Evolutionary conservation across 805 yeast genomes (phyloP).

Genomic region (Kodamaea hsintzibuensis): DNA sequence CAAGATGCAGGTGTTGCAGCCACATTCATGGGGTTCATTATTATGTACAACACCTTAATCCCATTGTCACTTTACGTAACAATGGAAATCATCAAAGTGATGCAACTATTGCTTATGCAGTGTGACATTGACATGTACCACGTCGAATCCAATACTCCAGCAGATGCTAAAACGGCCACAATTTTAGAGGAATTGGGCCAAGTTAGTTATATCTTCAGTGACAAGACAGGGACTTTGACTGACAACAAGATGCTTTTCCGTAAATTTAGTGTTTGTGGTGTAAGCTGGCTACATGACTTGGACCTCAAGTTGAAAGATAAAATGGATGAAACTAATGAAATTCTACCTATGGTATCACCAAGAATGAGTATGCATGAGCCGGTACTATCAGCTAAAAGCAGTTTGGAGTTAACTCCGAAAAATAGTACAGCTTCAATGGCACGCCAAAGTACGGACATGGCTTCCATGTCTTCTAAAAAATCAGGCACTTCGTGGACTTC

Average conservation of each 20-base stretch:
- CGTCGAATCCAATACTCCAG: constrained; percentile 78
- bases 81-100: constrained; percentile 90
- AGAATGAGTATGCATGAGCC: constrained; percentile 5
- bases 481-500: constrained; percentile 45
- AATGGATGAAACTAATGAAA: neutral
- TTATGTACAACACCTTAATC: constrained; percentile 95
- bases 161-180: constrained; percentile 93
- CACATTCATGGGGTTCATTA: constrained; percentile 91
- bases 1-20: constrained; percentile 84
- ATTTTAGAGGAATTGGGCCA: constrained; percentile 96
- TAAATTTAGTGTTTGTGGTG: constrained; percentile 83
- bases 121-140: constrained; percentile 96
- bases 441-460: neutral
- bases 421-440: constrained; percentile 29
- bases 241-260: constrained; percentile 93
- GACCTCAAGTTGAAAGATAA: constrained; percentile 43
- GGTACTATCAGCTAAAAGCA: constrained; percentile 7
- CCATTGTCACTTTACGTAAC: constrained; percentile 94
- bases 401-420: constrained; percentile 21
- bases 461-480: constrained; percentile 14
- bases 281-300: constrained; percentile 83
- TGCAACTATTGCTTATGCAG: constrained; percentile 79
- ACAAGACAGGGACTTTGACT: constrained; percentile 96
- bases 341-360: constrained; percentile 4
- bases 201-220: constrained; percentile 91